phyloP scores from a whole-genome alignment of 441 rosid genomes.

The Corymbia calophylla region DNA sequence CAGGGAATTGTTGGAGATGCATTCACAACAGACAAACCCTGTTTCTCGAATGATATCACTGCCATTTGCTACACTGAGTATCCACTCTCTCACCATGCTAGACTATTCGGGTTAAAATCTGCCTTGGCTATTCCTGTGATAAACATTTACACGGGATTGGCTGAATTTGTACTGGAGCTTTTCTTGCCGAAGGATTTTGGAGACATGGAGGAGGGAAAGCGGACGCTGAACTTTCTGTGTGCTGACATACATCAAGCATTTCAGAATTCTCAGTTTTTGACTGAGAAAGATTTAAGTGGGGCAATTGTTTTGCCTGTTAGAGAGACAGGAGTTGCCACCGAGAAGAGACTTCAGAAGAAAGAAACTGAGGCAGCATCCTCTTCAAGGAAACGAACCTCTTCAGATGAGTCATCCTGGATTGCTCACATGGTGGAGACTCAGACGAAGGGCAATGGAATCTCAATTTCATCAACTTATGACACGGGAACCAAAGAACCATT shows the following conservation, averaged over 20 bases:
- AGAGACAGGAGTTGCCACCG: conserved; percentile 20
- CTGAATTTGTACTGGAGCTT: conserved; percentile 60
- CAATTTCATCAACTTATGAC: conserved; percentile 46
- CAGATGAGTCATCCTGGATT: conserved; percentile 45
- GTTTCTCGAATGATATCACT: conserved; percentile 48
- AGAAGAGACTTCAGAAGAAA: conserved; percentile 7
- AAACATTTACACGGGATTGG: conserved; percentile 28
- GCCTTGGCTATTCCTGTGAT: conserved; percentile 64
- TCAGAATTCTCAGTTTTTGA: conserved; percentile 21
- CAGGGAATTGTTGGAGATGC: conserved; percentile 82
- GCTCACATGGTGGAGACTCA: conserved; percentile 37
- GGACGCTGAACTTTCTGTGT: conserved; percentile 36
- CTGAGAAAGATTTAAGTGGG: conserved; percentile 35
- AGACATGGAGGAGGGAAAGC: conserved; percentile 34
- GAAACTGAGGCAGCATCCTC: conserved; percentile 17
- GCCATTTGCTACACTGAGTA: conserved; percentile 47
- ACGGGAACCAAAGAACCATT: conserved; percentile 57
- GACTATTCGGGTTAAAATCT: conserved; percentile 52
- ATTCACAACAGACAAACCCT: conserved; percentile 36
- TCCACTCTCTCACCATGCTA: conserved; percentile 79
- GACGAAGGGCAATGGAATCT: conserved; percentile 38
- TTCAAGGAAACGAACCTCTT: conserved; percentile 21
- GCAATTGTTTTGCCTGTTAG: conserved; percentile 25
- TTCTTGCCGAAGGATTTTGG: conserved; percentile 61
- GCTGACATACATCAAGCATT: conserved; percentile 39